These are phyloP conservation scores for Phytophthora agathidicida DNA, from an alignment of 352 stramenopile genomes.

Conservation along the genomic window DNA sequence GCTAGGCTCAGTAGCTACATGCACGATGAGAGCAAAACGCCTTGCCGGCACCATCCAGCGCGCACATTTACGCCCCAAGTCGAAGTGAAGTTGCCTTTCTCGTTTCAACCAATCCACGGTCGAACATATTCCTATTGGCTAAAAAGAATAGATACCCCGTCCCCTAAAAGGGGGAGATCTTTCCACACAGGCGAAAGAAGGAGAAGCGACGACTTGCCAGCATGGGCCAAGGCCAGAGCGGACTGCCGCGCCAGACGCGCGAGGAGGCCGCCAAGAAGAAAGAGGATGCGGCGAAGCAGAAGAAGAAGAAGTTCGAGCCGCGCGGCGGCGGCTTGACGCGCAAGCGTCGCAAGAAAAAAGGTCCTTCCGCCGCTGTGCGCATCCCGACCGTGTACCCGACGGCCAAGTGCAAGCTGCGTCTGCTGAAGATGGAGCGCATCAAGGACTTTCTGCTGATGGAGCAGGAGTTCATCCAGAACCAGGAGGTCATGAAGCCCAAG, in stretches of 20 bases:
- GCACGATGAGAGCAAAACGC: too few species aligned
- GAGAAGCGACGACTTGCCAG: conserved; percentile 21
- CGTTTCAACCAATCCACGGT: conserved; percentile 15
- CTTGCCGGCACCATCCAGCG: too few species aligned
- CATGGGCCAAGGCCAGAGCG: conserved; percentile 90
- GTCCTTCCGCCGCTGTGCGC: conserved; percentile 84
- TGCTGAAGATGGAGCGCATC: conserved; percentile 99
- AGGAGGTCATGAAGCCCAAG: conserved; percentile 99
- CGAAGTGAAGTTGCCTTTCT: conserved; percentile 13
- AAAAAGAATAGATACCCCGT: neutral
- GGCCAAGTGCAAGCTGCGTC: conserved; percentile 99
- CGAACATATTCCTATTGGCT: conserved; percentile 1
- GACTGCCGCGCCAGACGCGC: conserved; percentile 76
- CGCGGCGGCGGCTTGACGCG: conserved; percentile 85
- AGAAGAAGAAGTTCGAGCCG: conserved; percentile 95
- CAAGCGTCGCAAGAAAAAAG: conserved; percentile 94
- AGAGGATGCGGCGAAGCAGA: conserved; percentile 90
- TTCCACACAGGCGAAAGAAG: conserved; percentile 17
- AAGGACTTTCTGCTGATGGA: conserved; percentile 99
- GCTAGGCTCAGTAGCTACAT: too few species aligned
- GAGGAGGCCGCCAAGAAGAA: conserved; percentile 91
- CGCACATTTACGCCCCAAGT: too few species aligned
- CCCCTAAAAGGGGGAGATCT: conserved; percentile 40
- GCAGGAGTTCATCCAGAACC: conserved; percentile 99
- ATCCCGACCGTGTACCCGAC: conserved; percentile 95